Percentiles rank a stretch among this genome's conserved stretches.
phyloP scores from a whole-genome alignment of 345 rosid species.

The Chamaenerion angustifolium region DNA sequence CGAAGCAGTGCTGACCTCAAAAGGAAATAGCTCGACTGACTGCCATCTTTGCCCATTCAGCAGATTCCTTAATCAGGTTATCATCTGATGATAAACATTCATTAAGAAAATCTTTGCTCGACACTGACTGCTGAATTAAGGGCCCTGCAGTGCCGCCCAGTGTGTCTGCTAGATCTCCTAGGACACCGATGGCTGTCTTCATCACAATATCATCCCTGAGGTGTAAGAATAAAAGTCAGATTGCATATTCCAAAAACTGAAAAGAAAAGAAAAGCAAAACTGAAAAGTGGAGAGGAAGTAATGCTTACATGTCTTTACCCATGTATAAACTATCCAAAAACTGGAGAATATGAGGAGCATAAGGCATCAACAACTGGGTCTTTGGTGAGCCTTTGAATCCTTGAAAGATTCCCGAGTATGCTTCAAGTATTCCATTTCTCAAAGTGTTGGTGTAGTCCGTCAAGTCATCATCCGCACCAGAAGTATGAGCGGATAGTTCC shows the following conservation, averaged over 20 bases:
- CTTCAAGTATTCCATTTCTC: no score
- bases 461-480: slow-evolving; percentile 23
- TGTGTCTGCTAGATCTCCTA: slow-evolving; percentile 51
- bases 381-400: slow-evolving; percentile 37
- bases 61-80: slow-evolving; percentile 49
- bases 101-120: slow-evolving; percentile 37
- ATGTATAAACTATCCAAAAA: slow-evolving; percentile 33
- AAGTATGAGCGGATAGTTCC: slow-evolving; percentile 22
- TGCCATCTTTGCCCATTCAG: slow-evolving; percentile 57
- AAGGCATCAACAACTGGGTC: slow-evolving; percentile 32
- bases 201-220: slow-evolving; percentile 39
- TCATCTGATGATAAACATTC: slow-evolving; percentile 46
- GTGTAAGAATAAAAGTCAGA: slow-evolving; percentile 2
- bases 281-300: not conserved
- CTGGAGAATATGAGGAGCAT: slow-evolving; percentile 34
- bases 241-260: not conserved
- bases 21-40: slow-evolving; percentile 27
- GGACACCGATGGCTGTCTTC: slow-evolving; percentile 46
- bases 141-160: slow-evolving; percentile 38
- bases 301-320: slow-evolving; percentile 32
- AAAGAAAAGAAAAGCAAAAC: not conserved
- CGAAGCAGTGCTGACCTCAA: slow-evolving; percentile 2
- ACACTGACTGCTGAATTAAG: slow-evolving; percentile 42
- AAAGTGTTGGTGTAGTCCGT: slow-evolving; percentile 12
- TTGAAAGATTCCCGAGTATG: slow-evolving; percentile 4